These are phyloP conservation scores for Thielaviopsis populi DNA, from an alignment of 2,329 filamentous ascomycete species.

Conservation along the genomic window DNA sequence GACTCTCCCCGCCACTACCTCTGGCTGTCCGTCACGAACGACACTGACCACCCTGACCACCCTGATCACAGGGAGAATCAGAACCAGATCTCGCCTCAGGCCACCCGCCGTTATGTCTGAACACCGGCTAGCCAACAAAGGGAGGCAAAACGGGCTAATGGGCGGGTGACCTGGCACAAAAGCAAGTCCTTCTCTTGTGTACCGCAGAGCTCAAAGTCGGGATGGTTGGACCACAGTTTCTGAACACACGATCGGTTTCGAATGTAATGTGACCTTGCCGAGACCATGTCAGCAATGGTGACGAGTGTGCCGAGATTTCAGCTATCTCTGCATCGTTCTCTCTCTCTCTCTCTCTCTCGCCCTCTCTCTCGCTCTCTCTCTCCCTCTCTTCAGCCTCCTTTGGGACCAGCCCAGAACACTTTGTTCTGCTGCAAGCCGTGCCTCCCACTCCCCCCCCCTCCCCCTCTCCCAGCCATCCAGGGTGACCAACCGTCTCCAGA, in stretches of 20 bases:
- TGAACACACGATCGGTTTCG: constrained; percentile 5
- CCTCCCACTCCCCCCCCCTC: no score
- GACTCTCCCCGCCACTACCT: background rate
- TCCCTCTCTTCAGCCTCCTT: background rate
- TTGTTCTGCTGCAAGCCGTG: no score
- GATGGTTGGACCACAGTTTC: background rate
- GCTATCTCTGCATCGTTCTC: background rate
- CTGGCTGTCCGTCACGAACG: background rate
- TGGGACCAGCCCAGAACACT: no score
- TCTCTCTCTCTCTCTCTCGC: no score
- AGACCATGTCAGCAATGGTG: background rate
- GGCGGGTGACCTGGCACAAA: background rate
- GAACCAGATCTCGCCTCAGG: background rate
- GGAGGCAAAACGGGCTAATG: background rate
- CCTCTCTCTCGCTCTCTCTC: no score
- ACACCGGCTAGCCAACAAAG: background rate
- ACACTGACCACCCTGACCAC: background rate
- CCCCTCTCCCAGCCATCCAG: no score
- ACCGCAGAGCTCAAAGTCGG: background rate
- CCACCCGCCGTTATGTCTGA: background rate
- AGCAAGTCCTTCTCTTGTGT: background rate
- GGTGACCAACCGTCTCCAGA: no score
- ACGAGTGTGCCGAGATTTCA: background rate
- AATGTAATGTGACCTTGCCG: background rate
- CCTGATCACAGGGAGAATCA: background rate